phyloP scores from a whole-genome alignment of 768 basidiomycete species.

The Trametes meyenii region DNA sequence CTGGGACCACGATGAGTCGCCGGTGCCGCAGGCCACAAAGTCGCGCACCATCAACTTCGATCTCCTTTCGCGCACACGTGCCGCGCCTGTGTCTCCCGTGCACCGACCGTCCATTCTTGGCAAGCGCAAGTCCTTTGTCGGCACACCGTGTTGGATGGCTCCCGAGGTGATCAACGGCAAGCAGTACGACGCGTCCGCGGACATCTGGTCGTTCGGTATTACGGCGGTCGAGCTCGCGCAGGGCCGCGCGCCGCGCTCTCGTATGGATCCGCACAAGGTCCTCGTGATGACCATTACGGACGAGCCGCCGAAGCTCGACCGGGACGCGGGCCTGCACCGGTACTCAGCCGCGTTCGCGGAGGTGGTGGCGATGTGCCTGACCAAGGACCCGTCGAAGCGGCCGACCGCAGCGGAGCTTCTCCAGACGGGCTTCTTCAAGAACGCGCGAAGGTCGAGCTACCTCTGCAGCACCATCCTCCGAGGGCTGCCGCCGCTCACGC shows the following conservation, averaged over 20 bases:
- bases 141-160: slow-evolving; percentile 98
- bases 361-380: slow-evolving; percentile 78
- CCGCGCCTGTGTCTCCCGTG: slow-evolving; percentile 35
- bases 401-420: slow-evolving; percentile 81
- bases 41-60: slow-evolving; percentile 25
- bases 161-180: slow-evolving; percentile 88
- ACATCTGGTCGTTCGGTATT: slow-evolving; percentile 97
- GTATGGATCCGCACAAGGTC: slow-evolving; percentile 72
- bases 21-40: slow-evolving; percentile 10
- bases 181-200: slow-evolving; percentile 83
- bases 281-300: slow-evolving; percentile 80
- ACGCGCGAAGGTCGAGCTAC: slow-evolving; percentile 76
- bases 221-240: slow-evolving; percentile 90
- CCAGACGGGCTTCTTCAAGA: slow-evolving; percentile 76
- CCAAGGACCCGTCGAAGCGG: slow-evolving; percentile 80
- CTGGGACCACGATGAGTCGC: slow-evolving; percentile 58
- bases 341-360: slow-evolving; percentile 86
- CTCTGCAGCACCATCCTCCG: slow-evolving; percentile 77
- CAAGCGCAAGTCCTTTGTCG: slow-evolving; percentile 92
- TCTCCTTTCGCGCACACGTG: slow-evolving; percentile 18
- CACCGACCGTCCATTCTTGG: slow-evolving; percentile 51
- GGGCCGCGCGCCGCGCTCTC: slow-evolving; percentile 84
- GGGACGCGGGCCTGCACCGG: slow-evolving; percentile 68
- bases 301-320: slow-evolving; percentile 75
- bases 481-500: slow-evolving; percentile 71